phyloP scores from a whole-genome alignment of 2,329 filamentous ascomycete species.

The Cladosporium oxysporum region DNA sequence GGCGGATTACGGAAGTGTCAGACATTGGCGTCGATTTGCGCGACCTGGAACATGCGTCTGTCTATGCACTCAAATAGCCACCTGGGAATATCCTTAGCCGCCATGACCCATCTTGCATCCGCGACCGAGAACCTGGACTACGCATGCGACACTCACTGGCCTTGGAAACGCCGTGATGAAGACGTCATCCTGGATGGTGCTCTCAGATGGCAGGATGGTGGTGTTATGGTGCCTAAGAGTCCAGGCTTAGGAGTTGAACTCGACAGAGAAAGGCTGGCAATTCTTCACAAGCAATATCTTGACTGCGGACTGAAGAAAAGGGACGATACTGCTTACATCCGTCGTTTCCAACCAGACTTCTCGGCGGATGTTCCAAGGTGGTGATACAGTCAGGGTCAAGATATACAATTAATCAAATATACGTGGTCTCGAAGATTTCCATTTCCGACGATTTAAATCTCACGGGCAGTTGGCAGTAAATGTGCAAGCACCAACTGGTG shows the following conservation, averaged over 20 bases:
- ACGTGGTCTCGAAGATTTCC: background rate
- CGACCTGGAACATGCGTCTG: conserved; percentile 6
- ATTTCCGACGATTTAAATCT: background rate
- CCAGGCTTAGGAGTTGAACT: conserved; percentile 11
- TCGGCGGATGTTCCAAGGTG: conserved; percentile 4
- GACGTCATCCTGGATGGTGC: conserved; percentile 4
- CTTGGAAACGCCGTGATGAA: conserved; percentile 10
- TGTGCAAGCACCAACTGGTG: background rate
- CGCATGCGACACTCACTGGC: conserved; percentile 15
- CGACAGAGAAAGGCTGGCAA: conserved; percentile 1
- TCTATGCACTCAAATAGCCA: conserved; percentile 16
- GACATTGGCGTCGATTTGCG: conserved; percentile 1
- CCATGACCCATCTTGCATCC: conserved; percentile 14
- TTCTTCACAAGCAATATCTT: conserved; percentile 8
- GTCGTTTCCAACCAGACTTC: conserved; percentile 8
- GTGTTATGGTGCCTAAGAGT: conserved; percentile 1
- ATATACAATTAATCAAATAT: background rate
- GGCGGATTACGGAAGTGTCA: conserved; percentile 10
- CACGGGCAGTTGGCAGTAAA: background rate
- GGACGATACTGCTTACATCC: conserved; percentile 12
- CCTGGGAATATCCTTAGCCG: conserved; percentile 5
- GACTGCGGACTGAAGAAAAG: conserved; percentile 11
- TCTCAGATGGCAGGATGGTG: conserved; percentile 9
- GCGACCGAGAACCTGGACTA: conserved; percentile 11
- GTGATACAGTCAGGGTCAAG: background rate